These are phyloP conservation scores for Plasmopara muralis DNA, from an alignment of 352 stramenopile genomes.

Conservation along the genomic window DNA sequence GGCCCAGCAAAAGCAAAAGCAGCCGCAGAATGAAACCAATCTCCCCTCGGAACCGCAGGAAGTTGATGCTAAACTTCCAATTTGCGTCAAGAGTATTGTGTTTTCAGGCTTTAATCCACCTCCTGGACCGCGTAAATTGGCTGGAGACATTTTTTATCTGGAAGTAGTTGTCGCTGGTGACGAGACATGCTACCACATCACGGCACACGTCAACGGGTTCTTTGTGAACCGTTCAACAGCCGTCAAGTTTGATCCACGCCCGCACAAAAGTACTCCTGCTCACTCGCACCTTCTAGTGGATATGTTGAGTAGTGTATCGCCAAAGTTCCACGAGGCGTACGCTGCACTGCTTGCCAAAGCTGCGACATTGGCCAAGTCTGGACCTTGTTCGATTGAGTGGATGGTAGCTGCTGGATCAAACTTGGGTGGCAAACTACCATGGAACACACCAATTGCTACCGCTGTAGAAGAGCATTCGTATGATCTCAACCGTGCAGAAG, in stretches of 20 bases:
- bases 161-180: conserved; percentile 75
- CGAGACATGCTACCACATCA: conserved; percentile 74
- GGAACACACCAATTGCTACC: conserved; percentile 52
- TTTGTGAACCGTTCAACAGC: conserved; percentile 88
- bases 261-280: conserved; percentile 29
- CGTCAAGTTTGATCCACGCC: conserved; percentile 74
- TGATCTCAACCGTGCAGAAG: conserved; percentile 83
- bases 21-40: conserved; percentile 25
- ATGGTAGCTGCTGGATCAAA: conserved; percentile 79
- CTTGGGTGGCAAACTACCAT: conserved; percentile 67
- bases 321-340: conserved; percentile 70
- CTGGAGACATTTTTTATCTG: conserved; percentile 93
- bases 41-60: conserved; percentile 27
- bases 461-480: conserved; percentile 46
- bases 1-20: conserved; percentile 24
- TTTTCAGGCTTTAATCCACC: conserved; percentile 94
- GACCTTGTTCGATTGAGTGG: conserved; percentile 77
- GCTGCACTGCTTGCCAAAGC: conserved; percentile 72
- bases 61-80: conserved; percentile 56
- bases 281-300: conserved; percentile 76
- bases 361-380: conserved; percentile 62
- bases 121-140: conserved; percentile 85
- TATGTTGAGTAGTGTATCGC: conserved; percentile 62
- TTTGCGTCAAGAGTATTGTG: conserved; percentile 86
- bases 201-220: conserved; percentile 89